Evolutionary conservation across 257 asterid genomes (phyloP), one percentile per base, ranked within the genome.

Genomic region (Linderniella brevidens): DNA sequence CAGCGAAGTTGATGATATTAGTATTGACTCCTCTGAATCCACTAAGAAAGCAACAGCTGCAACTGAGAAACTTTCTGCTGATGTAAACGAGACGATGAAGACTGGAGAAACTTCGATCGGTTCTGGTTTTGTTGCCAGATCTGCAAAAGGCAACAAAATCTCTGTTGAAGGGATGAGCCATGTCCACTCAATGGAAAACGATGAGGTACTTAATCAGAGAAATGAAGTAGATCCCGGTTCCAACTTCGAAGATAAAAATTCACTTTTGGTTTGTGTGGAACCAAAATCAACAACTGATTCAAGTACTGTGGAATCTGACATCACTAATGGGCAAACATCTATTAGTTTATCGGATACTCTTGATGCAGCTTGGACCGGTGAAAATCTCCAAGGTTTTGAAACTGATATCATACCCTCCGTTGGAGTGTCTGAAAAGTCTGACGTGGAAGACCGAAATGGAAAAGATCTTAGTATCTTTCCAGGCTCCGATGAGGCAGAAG

Each of bases 281-380:
- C 43, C 52, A 49, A 74, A 62, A 37, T 57, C 64, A 51, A 48
- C 35, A 37, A 58, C 45, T 46, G 76, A 61, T 52, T 58, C 75
- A 51, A 55, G 57, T 65, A 60, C 60, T 13, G 52, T 56, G 35
- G 77, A 64, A 61, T 60, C 76, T 53, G 68, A 79, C 29, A 53
- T 51, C 50, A 61, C 60, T 56, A 74, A 48, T 50, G 93, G 80
- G 18, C 79, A 75, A 67, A 56, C 63, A 47, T 75, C 92, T 48
- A 59, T 64, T 55, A 62, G 71, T 62, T 72, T 80, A 63, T 69
- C 93, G 36, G 92, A 83, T 54, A 68, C 88, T 49, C 81, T 72
- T 37, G 93, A 83, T 63, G 88, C 88, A 39, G 93, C 86, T 19
- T 83, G 95, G 93, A 80, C 90, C 4, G 85, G 93, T 29, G 79